Evolutionary conservation across 73 alveolate genomes (phyloP).

Genomic region (Paramecium pentaurelia): DNA sequence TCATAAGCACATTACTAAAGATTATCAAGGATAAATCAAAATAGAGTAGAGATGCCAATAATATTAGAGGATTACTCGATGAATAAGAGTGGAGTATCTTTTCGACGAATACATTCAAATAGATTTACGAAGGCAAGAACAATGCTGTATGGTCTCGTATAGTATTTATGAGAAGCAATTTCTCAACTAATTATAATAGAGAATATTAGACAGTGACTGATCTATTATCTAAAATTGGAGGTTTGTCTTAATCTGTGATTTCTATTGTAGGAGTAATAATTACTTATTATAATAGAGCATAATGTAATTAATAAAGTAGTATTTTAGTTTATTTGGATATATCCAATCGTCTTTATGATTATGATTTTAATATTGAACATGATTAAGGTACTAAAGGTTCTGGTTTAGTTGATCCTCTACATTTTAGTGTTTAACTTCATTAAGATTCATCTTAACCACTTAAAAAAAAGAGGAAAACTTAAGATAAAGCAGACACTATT

Average conservation of each 20-base stretch:
- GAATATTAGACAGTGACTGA: neutral
- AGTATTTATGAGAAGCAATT: neutral
- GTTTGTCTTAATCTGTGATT: neutral
- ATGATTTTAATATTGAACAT: neutral
- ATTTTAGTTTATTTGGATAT: neutral
- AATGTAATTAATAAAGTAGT: neutral
- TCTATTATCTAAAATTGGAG: neutral
- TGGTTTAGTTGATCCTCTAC: neutral
- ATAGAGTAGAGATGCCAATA: neutral
- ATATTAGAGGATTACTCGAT: neutral
- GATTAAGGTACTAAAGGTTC: neutral
- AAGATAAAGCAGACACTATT: neutral
- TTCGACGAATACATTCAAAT: neutral
- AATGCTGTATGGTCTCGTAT: neutral
- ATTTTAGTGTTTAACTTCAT: neutral
- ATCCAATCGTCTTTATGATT: neutral
- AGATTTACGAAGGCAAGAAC: neutral
- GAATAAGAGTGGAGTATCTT: neutral
- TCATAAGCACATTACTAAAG: neutral
- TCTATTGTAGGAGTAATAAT: neutral
- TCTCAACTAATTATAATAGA: neutral
- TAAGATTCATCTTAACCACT: neutral
- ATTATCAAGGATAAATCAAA: neutral
- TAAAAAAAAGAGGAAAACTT: neutral
- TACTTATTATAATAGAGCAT: neutral